phyloP scores from a whole-genome alignment of 2,329 filamentous ascomycete genomes.

The Diplodia sapinea region DNA sequence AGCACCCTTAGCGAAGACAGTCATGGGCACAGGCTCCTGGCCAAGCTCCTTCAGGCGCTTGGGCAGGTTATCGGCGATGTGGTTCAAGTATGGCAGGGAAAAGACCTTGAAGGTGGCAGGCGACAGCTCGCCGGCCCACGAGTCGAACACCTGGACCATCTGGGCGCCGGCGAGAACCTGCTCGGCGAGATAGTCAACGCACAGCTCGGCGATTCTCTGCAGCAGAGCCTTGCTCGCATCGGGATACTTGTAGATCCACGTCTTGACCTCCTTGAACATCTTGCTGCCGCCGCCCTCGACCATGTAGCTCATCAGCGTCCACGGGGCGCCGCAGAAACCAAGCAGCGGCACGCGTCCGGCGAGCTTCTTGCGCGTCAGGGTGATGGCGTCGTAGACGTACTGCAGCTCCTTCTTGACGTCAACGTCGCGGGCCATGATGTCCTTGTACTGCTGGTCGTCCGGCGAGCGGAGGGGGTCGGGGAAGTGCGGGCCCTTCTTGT shows the following conservation, averaged over 20 bases:
- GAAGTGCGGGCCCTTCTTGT: conserved; percentile 96
- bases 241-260: conserved; percentile 91
- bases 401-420: conserved; percentile 83
- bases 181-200: conserved; percentile 89
- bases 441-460: conserved; percentile 79
- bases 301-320: conserved; percentile 99
- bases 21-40: conserved; percentile 87
- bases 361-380: conserved; percentile 85
- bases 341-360: conserved; percentile 88
- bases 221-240: conserved; percentile 80
- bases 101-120: conserved; percentile 83
- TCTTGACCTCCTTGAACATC: conserved; percentile 92
- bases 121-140: conserved; percentile 93
- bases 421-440: conserved; percentile 77
- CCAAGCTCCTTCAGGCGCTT: conserved; percentile 73
- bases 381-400: conserved; percentile 96
- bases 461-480: conserved; percentile 81
- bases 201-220: conserved; percentile 90
- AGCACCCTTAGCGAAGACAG: conserved; percentile 95
- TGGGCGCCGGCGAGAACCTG: conserved; percentile 93
- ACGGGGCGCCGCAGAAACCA: conserved; percentile 95
- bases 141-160: conserved; percentile 96
- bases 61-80: conserved; percentile 83
- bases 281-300: conserved; percentile 96
- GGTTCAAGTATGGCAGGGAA: conserved; percentile 81